These are phyloP conservation scores for Croton setiger DNA, from an alignment of 441 rosid species.

Conservation along the genomic window DNA sequence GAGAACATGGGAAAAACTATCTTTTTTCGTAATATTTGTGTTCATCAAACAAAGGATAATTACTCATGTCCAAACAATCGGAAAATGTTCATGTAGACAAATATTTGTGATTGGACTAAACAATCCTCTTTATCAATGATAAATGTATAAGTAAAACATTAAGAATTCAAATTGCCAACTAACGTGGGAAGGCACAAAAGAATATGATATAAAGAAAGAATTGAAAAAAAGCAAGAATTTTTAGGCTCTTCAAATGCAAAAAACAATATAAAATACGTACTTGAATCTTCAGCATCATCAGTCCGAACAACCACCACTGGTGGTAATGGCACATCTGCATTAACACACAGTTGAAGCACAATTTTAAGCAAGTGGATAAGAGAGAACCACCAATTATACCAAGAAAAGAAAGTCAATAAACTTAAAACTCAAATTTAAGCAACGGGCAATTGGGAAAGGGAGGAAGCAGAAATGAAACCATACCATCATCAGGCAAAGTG, in stretches of 20 bases:
- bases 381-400: neutral
- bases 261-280: constrained; percentile 33
- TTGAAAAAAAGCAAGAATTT: neutral
- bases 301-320: constrained; percentile 64
- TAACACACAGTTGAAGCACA: constrained; percentile 7
- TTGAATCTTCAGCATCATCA: constrained; percentile 86
- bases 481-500: constrained; percentile 90
- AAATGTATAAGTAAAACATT: neutral
- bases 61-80: neutral
- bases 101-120: neutral
- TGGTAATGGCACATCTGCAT: constrained; percentile 80
- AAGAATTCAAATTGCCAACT: neutral
- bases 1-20: neutral
- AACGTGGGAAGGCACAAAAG: neutral
- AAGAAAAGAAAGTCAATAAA: neutral
- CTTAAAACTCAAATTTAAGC: neutral
- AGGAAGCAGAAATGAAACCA: constrained; percentile 36
- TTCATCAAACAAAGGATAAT: neutral
- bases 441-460: neutral
- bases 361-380: constrained; percentile 3
- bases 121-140: neutral
- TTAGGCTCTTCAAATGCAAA: neutral
- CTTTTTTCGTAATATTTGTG: neutral
- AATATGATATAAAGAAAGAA: neutral
- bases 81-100: neutral